These are phyloP conservation scores for Staphylotrichum longicolle DNA, from an alignment of 495 filamentous ascomycete species.

Conservation along the genomic window DNA sequence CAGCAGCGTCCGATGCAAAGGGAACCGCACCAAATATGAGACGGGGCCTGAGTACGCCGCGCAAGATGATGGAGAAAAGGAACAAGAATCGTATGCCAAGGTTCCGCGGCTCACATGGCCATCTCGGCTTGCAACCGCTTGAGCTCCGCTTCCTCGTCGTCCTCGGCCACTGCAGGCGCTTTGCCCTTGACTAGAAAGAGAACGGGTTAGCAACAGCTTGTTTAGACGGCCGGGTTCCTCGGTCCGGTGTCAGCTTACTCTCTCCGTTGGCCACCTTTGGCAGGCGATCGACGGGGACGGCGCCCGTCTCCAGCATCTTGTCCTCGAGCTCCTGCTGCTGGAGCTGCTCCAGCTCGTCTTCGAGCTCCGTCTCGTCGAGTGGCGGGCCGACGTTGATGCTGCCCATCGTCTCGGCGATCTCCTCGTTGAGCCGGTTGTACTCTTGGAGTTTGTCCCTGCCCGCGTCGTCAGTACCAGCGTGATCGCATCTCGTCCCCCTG, in stretches of 20 bases:
- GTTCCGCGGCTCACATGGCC: slow-evolving; percentile 68
- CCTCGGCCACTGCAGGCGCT: slow-evolving; percentile 61
- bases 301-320: slow-evolving; percentile 88
- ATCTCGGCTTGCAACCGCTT: slow-evolving; percentile 94
- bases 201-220: slow-evolving; percentile 26
- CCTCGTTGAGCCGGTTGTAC: slow-evolving; percentile 86
- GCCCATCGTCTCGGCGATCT: slow-evolving; percentile 84
- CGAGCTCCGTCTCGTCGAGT: slow-evolving; percentile 83
- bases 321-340: slow-evolving; percentile 87
- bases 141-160: slow-evolving; percentile 95
- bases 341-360: slow-evolving; percentile 71
- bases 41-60: background rate
- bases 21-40: background rate
- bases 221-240: background rate
- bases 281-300: slow-evolving; percentile 64
- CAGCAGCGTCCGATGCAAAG: background rate
- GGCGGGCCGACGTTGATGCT: slow-evolving; percentile 64
- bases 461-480: slow-evolving; percentile 26
- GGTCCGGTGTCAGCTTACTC: slow-evolving; percentile 53
- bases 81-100: background rate
- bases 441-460: slow-evolving; percentile 87
- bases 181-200: slow-evolving; percentile 56
- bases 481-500: no score
- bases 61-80: slow-evolving; percentile 6
- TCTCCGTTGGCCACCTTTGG: slow-evolving; percentile 69